phyloP scores from a whole-genome alignment of 331 rosid genomes.

The Phaseolus coccineus region DNA sequence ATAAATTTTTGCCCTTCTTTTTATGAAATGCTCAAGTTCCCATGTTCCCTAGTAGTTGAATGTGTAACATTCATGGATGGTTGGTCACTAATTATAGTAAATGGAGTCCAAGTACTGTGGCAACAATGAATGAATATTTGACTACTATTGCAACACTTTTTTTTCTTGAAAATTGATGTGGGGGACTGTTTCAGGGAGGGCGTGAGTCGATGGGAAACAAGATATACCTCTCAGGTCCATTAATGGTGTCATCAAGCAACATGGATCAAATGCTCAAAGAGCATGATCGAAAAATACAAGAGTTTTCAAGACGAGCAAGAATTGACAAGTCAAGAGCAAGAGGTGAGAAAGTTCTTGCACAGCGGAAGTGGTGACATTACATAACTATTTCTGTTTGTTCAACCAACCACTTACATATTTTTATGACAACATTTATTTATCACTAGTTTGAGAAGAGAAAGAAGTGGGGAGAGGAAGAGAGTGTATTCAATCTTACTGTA shows the following conservation, averaged over 20 bases:
- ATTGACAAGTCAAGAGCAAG: constrained; percentile 52
- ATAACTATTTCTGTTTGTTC: constrained; percentile 26
- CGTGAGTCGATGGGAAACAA: constrained; percentile 67
- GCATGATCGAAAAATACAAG: constrained; percentile 85
- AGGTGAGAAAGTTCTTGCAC: constrained; percentile 52
- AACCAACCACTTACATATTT: constrained; percentile 39
- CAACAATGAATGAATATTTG: constrained; percentile 13
- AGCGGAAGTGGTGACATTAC: constrained; percentile 39
- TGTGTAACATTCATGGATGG: background rate
- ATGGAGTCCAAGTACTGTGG: constrained; percentile 8
- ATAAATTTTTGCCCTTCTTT: background rate
- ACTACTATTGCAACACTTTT: background rate
- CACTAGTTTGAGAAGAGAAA: constrained; percentile 36
- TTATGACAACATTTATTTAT: constrained; percentile 39
- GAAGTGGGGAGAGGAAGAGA: constrained; percentile 22
- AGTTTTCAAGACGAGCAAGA: constrained; percentile 74
- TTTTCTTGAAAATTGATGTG: constrained; percentile 27
- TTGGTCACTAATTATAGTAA: background rate
- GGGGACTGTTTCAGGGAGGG: constrained; percentile 61
- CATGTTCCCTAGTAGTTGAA: background rate
- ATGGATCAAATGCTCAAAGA: constrained; percentile 85
- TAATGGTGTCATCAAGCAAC: constrained; percentile 69
- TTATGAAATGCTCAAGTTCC: background rate
- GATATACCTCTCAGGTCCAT: constrained; percentile 86
- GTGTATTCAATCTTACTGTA: constrained; percentile 47